phyloP scores from a whole-genome alignment of 495 filamentous ascomycete genomes.

The Platismatia glauca region DNA sequence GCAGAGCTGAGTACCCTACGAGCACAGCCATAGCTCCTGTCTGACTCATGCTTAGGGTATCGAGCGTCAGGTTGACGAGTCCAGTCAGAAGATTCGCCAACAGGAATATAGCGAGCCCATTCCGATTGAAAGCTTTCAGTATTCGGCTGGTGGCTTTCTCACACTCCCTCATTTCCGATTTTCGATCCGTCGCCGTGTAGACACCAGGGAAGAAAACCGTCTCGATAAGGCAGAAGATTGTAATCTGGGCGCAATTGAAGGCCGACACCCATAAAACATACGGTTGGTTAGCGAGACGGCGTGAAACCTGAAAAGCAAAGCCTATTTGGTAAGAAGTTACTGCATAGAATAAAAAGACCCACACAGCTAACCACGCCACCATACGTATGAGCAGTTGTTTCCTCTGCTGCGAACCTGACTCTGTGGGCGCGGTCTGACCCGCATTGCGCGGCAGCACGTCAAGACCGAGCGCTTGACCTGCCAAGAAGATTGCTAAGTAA shows the following conservation, averaged over 20 bases:
- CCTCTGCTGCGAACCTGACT: conserved; percentile 30
- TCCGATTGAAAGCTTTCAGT: conserved; percentile 74
- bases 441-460: conserved; percentile 58
- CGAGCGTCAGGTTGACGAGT: conserved; percentile 73
- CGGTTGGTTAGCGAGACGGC: conserved; percentile 84
- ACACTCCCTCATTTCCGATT: conserved; percentile 31
- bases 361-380: conserved; percentile 50
- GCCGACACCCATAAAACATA: conserved; percentile 87
- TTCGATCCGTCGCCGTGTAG: conserved; percentile 44
- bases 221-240: conserved; percentile 69
- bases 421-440: conserved; percentile 23
- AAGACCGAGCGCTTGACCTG: conserved; percentile 75
- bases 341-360: conserved; percentile 57
- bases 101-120: conserved; percentile 80
- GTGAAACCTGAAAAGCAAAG: conserved; percentile 65
- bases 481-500: conserved; percentile 90
- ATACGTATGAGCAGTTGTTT: conserved; percentile 52
- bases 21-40: conserved; percentile 62
- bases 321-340: conserved; percentile 61
- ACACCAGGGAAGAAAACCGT: conserved; percentile 63
- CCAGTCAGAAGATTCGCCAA: conserved; percentile 85
- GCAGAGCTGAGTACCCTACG: conserved; percentile 54
- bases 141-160: conserved; percentile 68
- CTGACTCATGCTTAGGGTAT: conserved; percentile 61
- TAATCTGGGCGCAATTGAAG: conserved; percentile 75